A percentile compares a stretch with the other conserved stretches of the same genome.
Conservation (phyloP, 192 early-diverging fungal genomes). For the Backusella tuberculispora region DNA sequence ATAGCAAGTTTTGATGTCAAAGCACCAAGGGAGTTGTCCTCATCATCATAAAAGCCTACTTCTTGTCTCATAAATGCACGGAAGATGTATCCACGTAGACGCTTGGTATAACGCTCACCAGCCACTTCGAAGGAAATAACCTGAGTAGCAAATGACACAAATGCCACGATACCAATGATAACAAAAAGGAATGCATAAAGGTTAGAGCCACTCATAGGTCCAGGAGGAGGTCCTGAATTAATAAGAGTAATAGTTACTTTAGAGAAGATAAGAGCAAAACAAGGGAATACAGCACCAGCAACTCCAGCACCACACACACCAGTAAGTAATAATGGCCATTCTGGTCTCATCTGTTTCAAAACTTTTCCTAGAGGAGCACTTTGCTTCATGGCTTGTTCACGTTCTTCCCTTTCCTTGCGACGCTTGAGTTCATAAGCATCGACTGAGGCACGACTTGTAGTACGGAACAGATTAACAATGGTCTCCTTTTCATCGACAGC, state of each 20-base stretch:
- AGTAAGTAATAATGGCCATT: conserved; percentile 54
- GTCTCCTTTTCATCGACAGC: background rate
- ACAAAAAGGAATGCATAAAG: conserved; percentile 40
- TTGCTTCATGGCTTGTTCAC: conserved; percentile 41
- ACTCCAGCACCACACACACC: conserved; percentile 65
- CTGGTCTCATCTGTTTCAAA: conserved; percentile 54
- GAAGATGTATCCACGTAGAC: conserved; percentile 55
- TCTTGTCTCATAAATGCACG: conserved; percentile 79
- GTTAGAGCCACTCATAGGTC: conserved; percentile 37
- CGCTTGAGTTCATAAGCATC: conserved; percentile 41
- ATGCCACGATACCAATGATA: conserved; percentile 31
- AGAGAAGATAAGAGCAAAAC: conserved; percentile 65
- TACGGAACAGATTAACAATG: conserved; percentile 18
- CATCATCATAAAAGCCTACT: conserved; percentile 84
- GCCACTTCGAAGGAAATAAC: conserved; percentile 31
- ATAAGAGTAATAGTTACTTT: conserved; percentile 55
- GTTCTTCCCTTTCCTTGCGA: conserved; percentile 42
- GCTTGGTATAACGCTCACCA: conserved; percentile 38
- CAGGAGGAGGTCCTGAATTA: conserved; percentile 30
- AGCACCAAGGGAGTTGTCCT: conserved; percentile 73
- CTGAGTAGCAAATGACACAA: conserved; percentile 18
- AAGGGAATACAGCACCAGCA: conserved; percentile 77
- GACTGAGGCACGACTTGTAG: conserved; percentile 21
- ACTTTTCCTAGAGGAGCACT: conserved; percentile 62
- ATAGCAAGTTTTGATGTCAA: conserved; percentile 79